Percentiles rank a stretch among this genome's conserved stretches.
phyloP scores from a whole-genome alignment of 129 eudicot species.

The Artemisia tridentata region DNA sequence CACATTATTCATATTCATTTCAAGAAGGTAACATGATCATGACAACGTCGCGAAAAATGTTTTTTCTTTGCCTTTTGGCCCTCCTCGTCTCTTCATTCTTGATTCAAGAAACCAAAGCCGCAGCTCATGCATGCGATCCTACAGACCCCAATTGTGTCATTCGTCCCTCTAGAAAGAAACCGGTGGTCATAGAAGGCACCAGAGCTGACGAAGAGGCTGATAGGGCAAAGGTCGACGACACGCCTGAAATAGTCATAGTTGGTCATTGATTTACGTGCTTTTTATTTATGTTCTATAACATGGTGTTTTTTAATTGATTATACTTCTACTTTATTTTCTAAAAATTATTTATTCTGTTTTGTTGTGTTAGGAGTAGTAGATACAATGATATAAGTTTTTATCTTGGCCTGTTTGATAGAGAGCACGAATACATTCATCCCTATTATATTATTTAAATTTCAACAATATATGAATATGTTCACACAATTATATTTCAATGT shows the following conservation, averaged over 20 bases:
- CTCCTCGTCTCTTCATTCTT: constrained; percentile 25
- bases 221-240: constrained; percentile 8
- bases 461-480: no score
- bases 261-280: constrained; percentile 21
- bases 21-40: constrained; percentile 11
- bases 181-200: neutral
- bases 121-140: constrained; percentile 25
- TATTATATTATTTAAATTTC: no score
- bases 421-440: no score
- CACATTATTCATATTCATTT: neutral
- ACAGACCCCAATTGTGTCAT: constrained; percentile 30
- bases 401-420: no score
- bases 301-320: neutral
- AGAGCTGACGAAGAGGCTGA: neutral
- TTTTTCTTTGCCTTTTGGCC: constrained; percentile 21
- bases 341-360: no score
- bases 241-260: constrained; percentile 39
- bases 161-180: constrained; percentile 19
- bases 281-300: neutral
- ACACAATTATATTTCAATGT: no score
- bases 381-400: no score
- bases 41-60: constrained; percentile 17
- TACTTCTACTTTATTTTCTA: no score
- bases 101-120: constrained; percentile 19
- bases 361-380: no score